Conservation (phyloP, 2,329 filamentous ascomycete genomes). For the Fusarium sp. region DNA sequence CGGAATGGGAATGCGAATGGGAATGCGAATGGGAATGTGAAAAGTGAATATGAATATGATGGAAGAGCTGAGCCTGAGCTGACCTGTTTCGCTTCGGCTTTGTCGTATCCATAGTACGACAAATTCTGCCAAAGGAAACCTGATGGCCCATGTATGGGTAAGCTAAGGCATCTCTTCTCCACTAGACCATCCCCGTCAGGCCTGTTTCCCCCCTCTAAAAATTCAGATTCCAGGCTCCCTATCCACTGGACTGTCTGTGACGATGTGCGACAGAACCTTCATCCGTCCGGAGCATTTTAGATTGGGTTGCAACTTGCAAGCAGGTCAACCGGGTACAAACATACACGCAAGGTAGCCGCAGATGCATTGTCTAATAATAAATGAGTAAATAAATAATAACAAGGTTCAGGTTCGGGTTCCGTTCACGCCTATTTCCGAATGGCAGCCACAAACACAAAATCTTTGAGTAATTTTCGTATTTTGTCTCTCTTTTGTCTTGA, state of each 20-base stretch:
- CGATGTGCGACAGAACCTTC: too few species aligned
- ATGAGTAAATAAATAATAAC: background rate
- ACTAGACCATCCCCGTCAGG: background rate
- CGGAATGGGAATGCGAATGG: background rate
- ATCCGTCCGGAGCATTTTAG: background rate
- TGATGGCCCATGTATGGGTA: background rate
- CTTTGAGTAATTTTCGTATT: slow-evolving; percentile 19
- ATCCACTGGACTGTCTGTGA: too few species aligned
- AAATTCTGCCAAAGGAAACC: slow-evolving; percentile 16
- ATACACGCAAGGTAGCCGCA: background rate
- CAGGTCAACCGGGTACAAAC: background rate
- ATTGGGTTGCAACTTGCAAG: too few species aligned
- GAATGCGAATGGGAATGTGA: background rate
- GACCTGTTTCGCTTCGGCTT: slow-evolving; percentile 3
- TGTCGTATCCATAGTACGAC: slow-evolving; percentile 10
- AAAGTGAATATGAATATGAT: slow-evolving; percentile 7
- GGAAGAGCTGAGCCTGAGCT: background rate
- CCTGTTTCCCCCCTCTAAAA: too few species aligned
- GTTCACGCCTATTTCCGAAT: slow-evolving; percentile 10
- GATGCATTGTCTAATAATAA: background rate
- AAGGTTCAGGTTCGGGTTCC: background rate
- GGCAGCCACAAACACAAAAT: slow-evolving; percentile 1
- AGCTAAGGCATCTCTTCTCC: background rate
- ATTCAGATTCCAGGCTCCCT: background rate
- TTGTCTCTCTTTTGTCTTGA: background rate